Conservation (phyloP, 1,284 basidiomycete genomes). For the Schizophyllum amplum region DNA sequence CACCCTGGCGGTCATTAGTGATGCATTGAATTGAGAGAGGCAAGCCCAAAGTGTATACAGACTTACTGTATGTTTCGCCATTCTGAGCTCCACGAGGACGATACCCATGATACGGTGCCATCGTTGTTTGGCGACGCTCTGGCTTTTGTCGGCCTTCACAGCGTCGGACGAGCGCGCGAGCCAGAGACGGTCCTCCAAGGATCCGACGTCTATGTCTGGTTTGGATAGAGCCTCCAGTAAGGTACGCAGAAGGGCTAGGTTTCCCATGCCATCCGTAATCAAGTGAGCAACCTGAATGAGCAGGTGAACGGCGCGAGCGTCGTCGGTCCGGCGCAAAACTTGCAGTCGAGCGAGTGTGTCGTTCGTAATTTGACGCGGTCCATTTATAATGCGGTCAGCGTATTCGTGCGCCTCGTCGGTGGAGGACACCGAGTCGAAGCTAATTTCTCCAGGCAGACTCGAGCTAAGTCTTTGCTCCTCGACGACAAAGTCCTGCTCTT, state of each 20-base stretch:
- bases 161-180: conserved; percentile 31
- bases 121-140: conserved; percentile 28
- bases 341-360: conserved; percentile 29
- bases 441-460: conserved; percentile 28
- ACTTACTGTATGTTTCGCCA: conserved; percentile 27
- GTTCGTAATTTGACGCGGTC: conserved; percentile 27
- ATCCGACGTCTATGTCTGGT: conserved; percentile 14
- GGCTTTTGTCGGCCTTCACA: conserved; percentile 23
- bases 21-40: background rate
- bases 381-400: conserved; percentile 20
- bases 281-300: conserved; percentile 36
- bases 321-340: conserved; percentile 27
- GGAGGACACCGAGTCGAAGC: conserved; percentile 22
- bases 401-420: conserved; percentile 21
- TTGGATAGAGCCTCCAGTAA: conserved; percentile 37
- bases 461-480: conserved; percentile 22
- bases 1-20: conserved; percentile 32
- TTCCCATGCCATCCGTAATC: conserved; percentile 42
- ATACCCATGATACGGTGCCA: conserved; percentile 42
- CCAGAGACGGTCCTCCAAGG: conserved; percentile 28
- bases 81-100: conserved; percentile 27
- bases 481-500: conserved; percentile 30
- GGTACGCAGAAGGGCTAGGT: conserved; percentile 30
- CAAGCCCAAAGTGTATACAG: too few relatives aligned
- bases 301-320: conserved; percentile 27